Evolutionary conservation across 2,329 filamentous ascomycete species (phyloP), one percentile per base, ranked within the genome.

Genomic region (Sphaerulina musiva): DNA sequence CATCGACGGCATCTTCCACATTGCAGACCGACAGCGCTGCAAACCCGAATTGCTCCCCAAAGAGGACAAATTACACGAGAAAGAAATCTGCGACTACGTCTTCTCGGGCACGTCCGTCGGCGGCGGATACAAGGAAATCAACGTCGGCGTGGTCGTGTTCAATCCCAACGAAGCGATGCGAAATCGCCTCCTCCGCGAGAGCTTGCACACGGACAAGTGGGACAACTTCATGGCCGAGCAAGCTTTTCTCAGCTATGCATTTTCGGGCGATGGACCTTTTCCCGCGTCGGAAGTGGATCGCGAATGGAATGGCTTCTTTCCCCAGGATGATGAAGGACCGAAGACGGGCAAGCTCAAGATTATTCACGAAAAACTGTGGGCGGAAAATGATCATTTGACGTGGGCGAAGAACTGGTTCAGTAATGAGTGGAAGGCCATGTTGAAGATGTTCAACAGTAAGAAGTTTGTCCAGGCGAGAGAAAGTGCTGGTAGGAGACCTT

Each of bases 351-450:
- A 55, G 10, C 20, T 61, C n/a, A 60, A 60, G 48, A 60, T 60
- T 23, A 54, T 62, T 29, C 59, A 62, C 44, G 59, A 62, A 36
- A 62, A 62, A 46, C 41, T 62, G 23, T 62, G 59, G 59, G 38
- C 54, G 6, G 26, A 50, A 20, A 56, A 57, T 32, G 49, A 55
- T 8, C 40, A 46, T 20, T 32, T 58, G 42, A 51, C 45, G 26
- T 61, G 57, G 57, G 54, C 53, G n/a, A 44, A 55, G 46, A 44
- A 50, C 10, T 56, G 51, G n/a, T 62, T 58, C 39, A 31, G 44
- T 6, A 56, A 58, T 45, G 57, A 51, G 44, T 59, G 58, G 52
- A 43, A 46, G 12, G 54, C 53, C 3, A 60, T 62, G 59, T 53
- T 58, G 48, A 49, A 51, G 41, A 17, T 59, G 40, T 62, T 60